These are phyloP conservation scores for Mycena sp. DNA, from an alignment of 1,284 basidiomycete genomes.

Conservation along the genomic window DNA sequence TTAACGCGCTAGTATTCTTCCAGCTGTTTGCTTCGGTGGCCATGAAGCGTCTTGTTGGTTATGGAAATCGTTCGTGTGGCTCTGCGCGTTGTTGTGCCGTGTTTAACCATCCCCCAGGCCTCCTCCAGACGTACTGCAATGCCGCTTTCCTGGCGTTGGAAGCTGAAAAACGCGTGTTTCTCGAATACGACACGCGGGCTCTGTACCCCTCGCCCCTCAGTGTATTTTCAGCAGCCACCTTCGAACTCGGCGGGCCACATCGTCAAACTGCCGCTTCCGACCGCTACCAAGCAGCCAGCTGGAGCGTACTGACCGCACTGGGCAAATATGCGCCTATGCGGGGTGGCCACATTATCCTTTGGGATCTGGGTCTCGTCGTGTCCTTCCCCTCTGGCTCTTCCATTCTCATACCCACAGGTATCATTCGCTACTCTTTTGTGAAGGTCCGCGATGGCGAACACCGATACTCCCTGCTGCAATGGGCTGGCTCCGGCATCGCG, in stretches of 20 bases:
- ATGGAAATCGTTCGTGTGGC: background rate
- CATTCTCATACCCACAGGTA: background rate
- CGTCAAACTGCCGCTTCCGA: background rate
- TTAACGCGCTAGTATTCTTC: background rate
- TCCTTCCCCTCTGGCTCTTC: background rate
- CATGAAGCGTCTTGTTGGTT: background rate
- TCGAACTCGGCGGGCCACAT: slow-evolving; percentile 1
- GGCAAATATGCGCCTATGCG: background rate
- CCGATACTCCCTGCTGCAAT: background rate
- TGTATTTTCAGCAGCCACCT: background rate
- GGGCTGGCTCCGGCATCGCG: background rate
- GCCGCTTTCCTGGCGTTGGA: background rate
- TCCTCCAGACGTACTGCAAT: background rate
- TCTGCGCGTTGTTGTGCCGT: background rate
- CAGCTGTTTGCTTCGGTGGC: background rate
- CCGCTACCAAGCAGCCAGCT: background rate
- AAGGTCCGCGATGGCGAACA: background rate
- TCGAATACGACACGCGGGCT: background rate
- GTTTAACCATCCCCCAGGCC: background rate
- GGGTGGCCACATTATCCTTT: slow-evolving; percentile 12
- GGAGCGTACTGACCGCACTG: background rate
- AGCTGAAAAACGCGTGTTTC: background rate
- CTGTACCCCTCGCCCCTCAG: background rate
- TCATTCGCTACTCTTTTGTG: background rate
- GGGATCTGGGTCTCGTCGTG: background rate